Base-by-base conservation (phyloP, 768 basidiomycete genomes). In the Candolleomyces efflorescens region DNA sequence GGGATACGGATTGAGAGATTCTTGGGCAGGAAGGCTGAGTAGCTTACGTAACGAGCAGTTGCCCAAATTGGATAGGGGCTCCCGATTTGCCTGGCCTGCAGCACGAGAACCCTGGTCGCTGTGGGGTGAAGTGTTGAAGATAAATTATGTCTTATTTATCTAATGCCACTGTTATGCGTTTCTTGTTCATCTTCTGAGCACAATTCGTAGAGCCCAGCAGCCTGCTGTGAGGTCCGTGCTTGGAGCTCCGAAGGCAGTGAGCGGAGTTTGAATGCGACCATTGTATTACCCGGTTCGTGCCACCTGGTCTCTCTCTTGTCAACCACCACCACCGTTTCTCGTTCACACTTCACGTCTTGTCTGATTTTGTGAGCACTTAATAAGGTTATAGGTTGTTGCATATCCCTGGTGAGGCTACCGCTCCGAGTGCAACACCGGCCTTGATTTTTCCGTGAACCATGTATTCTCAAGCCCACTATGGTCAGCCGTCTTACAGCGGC, bases 401-500 rank as follows among this genome's bases (percentile, higher is more conserved):
- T 37, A n/a, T 55, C 37, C 26, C 17, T 54, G 43, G 58, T 59
- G 58, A 59, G 58, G 37, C 32, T 48, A 18, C 10, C 11, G 13
- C 37, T n/a, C 41, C 27, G 46, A 36, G 23, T 41, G 23, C 26
- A 45, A 24, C 73, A 74, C 66, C 71, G 70, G 67, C 65, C 66
- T 68, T 68, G 44, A 48, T 48, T 43, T 43, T 26, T 23, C 17
- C 17, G n/a, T 11, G 18, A 53, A 54, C 36, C n/a, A 59, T 54
- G 52, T 59, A 59, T 45, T 44, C 57, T 37, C 56, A 58, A 44
- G 51, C 58, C 45, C 53, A 27, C 51, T 88, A 82, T 65, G 81
- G 81, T 64, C 85, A 85, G 66, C 76, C 79, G 64, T 64, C 79
- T 38, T 87, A 84, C 69, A 65, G 74, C 56, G 65, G 75, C 78